Evolutionary conservation across 1,284 basidiomycete species (phyloP).

Genomic region (Trametes hirsuta): DNA sequence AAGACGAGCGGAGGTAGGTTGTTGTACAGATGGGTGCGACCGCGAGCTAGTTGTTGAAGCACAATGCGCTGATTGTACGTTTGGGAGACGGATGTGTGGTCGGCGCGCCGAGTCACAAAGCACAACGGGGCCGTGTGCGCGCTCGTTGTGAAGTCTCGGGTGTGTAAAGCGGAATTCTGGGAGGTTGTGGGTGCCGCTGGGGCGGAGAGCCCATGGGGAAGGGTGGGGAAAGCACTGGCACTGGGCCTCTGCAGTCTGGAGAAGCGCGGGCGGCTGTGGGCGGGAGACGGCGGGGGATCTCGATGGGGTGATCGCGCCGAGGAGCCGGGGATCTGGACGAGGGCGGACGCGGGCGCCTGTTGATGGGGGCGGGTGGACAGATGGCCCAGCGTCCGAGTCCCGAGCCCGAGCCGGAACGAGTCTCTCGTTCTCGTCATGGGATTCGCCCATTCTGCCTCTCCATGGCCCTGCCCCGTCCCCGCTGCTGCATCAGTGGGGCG

Average conservation of each 20-base stretch:
- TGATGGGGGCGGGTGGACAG: neutral
- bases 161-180: too few species aligned
- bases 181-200: neutral
- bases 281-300: slow-evolving; percentile 6
- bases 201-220: neutral
- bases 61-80: too few species aligned
- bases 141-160: too few species aligned
- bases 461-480: neutral
- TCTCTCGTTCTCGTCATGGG: slow-evolving; percentile 17
- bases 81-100: neutral
- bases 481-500: slow-evolving; percentile 9
- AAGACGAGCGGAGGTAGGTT: neutral
- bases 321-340: slow-evolving; percentile 7
- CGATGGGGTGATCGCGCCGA: slow-evolving; percentile 10
- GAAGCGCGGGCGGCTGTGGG: neutral
- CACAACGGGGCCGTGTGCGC: too few species aligned
- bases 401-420: neutral
- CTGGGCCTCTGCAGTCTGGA: neutral
- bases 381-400: neutral
- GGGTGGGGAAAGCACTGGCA: neutral
- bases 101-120: neutral
- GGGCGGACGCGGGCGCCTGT: neutral
- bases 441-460: neutral
- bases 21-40: neutral
- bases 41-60: too few species aligned